A percentile compares a stretch with the other conserved stretches of the same genome.
These are phyloP conservation scores for Pichia sp. DNA, from an alignment of 1,139 yeast genomes.

Conservation along the genomic window DNA sequence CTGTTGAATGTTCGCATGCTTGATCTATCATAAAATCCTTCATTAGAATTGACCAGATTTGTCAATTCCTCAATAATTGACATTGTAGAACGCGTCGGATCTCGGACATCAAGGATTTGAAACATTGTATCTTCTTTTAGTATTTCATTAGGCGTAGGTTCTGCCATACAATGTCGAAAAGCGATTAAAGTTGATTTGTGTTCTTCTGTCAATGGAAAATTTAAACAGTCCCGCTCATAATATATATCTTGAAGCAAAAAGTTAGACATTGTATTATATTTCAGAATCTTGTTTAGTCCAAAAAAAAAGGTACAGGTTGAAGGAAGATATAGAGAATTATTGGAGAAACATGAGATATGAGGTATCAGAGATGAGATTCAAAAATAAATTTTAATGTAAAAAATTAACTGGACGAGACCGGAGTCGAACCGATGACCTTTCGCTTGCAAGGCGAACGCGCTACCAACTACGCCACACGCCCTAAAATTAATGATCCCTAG, in stretches of 20 bases:
- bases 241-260: slow-evolving; percentile 13
- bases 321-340: not conserved
- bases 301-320: not conserved
- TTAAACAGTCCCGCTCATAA: not conserved
- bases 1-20: not conserved
- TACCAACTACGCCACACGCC: slow-evolving; percentile 74
- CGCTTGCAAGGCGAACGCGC: slow-evolving; percentile 67
- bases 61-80: slow-evolving; percentile 32
- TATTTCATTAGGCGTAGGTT: slow-evolving; percentile 6
- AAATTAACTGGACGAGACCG: slow-evolving; percentile 51
- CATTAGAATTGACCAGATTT: slow-evolving; percentile 24
- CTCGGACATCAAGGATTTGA: slow-evolving; percentile 36
- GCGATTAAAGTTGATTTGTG: slow-evolving; percentile 3
- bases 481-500: slow-evolving; percentile 58
- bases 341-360: no score
- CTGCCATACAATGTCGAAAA: slow-evolving; percentile 11
- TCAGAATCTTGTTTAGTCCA: not conserved
- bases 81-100: slow-evolving; percentile 32
- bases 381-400: slow-evolving; percentile 8
- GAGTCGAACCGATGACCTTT: slow-evolving; percentile 64
- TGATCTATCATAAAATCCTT: slow-evolving; percentile 25
- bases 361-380: not conserved
- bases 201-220: not conserved
- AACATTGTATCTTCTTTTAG: slow-evolving; percentile 25
- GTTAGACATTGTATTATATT: not conserved